Base-by-base conservation (phyloP, 1,139 yeast genomes). In the Candida tropicalis region DNA sequence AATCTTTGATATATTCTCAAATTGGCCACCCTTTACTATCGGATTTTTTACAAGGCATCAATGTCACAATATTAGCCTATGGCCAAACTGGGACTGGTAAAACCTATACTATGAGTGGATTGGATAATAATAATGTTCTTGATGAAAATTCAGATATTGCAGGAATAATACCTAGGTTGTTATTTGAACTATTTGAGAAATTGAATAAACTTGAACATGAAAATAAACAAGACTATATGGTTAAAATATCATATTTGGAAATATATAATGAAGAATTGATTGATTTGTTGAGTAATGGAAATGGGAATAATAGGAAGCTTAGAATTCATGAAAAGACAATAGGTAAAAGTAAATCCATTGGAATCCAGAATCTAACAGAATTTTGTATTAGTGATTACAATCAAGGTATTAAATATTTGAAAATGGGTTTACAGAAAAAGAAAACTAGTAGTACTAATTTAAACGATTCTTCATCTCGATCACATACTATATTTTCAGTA, bases 81-180 rank as follows among this genome's bases (percentile, higher is more conserved):
- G 96, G 96, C 8, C 96, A 88, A 63, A 88, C 96, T 0, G 96
- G 96, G 8, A 84, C 95, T 0, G 96, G 96, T 2, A 87, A 87
- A 56, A 87, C 97, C 0, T 82, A 84, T 56, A 88, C 96, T 3
- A 88, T 89, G 96, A 80, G 89, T 55, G 42, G 52, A 25, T 10
- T 36, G 20, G 56, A 56, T 12, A 38, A 41, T 20, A 37, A 35
- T 22, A 38, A 39, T 3, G 47, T 46, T 28, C 48, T 55, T 4
- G 43, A 41, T 18, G 27, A 38, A 42, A 45, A 41, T 22, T 33
- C 43, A 20, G 62, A 56, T 12, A 63, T 72, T 34, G 79, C 86
- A 0, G 95, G 95, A 5, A 75, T 86, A 1, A 82, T 84, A 41
- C 95, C 93, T 1, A 66, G 91, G 40, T 73, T 84, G 5, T 62